Base-by-base conservation (phyloP, 2,329 filamentous ascomycete genomes). In the Hansfordia pulvinata region DNA sequence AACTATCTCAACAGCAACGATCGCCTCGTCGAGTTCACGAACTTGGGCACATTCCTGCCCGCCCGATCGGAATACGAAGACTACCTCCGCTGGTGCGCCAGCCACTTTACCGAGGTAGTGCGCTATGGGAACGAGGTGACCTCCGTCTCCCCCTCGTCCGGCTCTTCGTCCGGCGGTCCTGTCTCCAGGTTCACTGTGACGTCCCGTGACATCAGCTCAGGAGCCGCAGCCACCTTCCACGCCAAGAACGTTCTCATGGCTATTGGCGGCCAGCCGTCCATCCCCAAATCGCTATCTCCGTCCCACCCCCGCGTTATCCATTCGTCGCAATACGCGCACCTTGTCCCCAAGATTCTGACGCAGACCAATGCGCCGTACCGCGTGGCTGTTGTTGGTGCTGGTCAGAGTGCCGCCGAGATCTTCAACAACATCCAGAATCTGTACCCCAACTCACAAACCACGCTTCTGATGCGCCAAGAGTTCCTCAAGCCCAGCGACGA, bases 351-450 rank as follows among this genome's bases (percentile, higher is more conserved):
- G 35, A 60, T 83, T 18, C 63, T 82, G 26, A 56, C 48, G 31
- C 62, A 73, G 37, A 51, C 57, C 29, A 53, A 61, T 18, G 57
- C 60, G 3, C 65, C 64, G 2, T 81, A 84, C 51, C 72, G 71
- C 10, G 75, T 96, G 27, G 86, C 83, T 7, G 80, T 96, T 8
- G 63, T 96, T 20, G 88, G 88, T 7, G 82, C 75, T 24, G 88
- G 90, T 2, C 88, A 98, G 58, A 92, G 82, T 49, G 85, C 85
- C 3, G 88, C 88, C 8, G 88, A 98, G 59, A 93, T 94, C 43
- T 94, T 92, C 60, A 79, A 83, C 57, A 86, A 93, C 51, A 58
- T 96, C 26, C 79, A 88, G 43, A 65, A 61, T 20, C 61, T 82
- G 24, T 94, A 92, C 48, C 85, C 85, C 20, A 85, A 88, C 47